phyloP scores from a whole-genome alignment of 768 basidiomycete genomes.

The Guyanaporus albipodus region DNA sequence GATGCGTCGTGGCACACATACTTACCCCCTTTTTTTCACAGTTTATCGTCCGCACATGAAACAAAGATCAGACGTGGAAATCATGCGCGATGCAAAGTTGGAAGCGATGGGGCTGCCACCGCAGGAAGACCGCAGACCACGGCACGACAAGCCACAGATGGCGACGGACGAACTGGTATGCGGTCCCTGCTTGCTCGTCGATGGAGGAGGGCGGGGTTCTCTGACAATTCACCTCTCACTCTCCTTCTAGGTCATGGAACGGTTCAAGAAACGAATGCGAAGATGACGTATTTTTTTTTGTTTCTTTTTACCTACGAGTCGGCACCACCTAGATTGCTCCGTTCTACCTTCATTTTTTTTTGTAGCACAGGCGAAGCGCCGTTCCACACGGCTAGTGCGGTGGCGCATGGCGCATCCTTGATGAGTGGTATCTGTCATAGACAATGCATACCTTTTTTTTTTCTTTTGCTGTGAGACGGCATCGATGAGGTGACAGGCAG shows the following conservation, averaged over 20 bases:
- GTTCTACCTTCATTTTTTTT: too few species aligned
- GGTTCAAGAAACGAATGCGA: conserved; percentile 96
- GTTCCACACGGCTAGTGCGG: too few species aligned
- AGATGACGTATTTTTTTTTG: conserved; percentile 42
- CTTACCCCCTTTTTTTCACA: conserved; percentile 35
- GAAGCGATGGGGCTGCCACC: conserved; percentile 78
- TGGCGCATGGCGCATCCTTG: too few species aligned
- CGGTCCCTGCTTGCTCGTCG: too few species aligned
- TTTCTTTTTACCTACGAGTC: too few species aligned
- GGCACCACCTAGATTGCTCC: background rate
- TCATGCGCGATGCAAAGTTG: conserved; percentile 81
- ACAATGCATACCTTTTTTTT: too few species aligned
- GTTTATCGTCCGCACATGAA: conserved; percentile 84
- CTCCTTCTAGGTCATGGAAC: conserved; percentile 79
- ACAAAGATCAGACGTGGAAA: conserved; percentile 83
- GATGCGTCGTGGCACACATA: background rate
- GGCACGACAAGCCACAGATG: conserved; percentile 63
- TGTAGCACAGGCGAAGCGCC: background rate
- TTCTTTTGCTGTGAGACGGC: too few species aligned
- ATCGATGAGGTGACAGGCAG: too few species aligned
- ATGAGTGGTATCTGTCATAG: too few species aligned
- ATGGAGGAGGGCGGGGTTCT: too few species aligned
- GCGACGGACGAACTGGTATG: conserved; percentile 89
- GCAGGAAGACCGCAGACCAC: conserved; percentile 33
- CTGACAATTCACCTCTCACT: background rate